Evolutionary conservation across 331 rosid genomes (phyloP).

Genomic region (Cydonia oblonga): DNA sequence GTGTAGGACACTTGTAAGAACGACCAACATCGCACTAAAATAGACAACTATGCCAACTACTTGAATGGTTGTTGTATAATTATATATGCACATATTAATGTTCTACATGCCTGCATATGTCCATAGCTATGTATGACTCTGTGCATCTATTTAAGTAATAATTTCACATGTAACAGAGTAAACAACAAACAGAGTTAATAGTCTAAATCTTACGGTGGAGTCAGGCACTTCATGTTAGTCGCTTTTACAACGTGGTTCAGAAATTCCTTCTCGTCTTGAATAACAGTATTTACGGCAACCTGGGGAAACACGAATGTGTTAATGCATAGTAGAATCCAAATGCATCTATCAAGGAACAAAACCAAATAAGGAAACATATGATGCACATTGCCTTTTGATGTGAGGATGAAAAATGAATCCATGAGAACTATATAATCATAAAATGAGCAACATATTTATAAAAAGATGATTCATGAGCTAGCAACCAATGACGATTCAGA

Average conservation of each 20-base stretch:
- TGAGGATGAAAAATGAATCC: neutral
- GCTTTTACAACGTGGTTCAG: constrained; percentile 81
- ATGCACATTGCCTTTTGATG: neutral
- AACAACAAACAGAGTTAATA: neutral
- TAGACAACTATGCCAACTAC: neutral
- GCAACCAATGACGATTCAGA: neutral
- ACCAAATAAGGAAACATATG: neutral
- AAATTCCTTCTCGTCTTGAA: constrained; percentile 87
- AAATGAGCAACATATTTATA: neutral
- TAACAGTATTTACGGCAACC: constrained; percentile 90
- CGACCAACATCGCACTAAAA: neutral
- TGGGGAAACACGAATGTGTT: constrained; percentile 11
- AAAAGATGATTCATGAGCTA: neutral
- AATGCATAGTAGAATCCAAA: constrained; percentile 2
- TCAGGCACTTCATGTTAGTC: constrained; percentile 98
- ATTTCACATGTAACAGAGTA: neutral
- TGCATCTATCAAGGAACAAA: constrained; percentile 2
- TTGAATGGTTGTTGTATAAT: neutral
- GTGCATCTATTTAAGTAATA: neutral
- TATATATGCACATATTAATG: neutral
- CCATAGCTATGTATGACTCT: neutral
- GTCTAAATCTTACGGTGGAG: constrained; percentile 65
- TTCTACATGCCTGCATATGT: neutral
- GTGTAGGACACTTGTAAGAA: neutral
- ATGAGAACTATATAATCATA: neutral